Evolutionary conservation across 225 moss, liverwort and hornwort genomes (phyloP).

Genomic region (Polytrichum commune): DNA sequence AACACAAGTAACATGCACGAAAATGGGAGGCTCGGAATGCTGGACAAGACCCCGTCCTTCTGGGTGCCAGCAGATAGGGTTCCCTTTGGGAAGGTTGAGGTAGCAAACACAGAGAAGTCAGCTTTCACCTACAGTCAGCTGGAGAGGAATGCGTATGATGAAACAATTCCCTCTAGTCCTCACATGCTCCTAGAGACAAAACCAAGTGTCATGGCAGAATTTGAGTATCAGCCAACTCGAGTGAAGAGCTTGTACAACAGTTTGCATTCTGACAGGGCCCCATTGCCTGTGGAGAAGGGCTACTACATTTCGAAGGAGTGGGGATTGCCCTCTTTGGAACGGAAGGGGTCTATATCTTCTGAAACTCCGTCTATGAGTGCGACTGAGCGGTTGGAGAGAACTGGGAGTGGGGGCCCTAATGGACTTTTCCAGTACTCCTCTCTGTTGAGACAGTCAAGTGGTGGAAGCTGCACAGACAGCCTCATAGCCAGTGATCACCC

Average conservation of each 20-base stretch:
- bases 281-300: slow-evolving; percentile 7
- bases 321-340: slow-evolving; percentile 1
- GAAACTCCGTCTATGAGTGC: neutral
- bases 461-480: slow-evolving; percentile 27
- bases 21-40: slow-evolving; percentile 7
- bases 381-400: neutral
- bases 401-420: slow-evolving; percentile 16
- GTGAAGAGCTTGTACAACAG: slow-evolving; percentile 18
- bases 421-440: slow-evolving; percentile 12
- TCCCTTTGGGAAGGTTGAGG: slow-evolving; percentile 32
- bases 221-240: neutral
- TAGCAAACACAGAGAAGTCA: neutral
- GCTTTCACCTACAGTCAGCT: slow-evolving; percentile 23
- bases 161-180: neutral
- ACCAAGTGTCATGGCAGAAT: neutral
- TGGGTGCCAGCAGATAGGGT: slow-evolving; percentile 31
- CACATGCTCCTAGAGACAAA: slow-evolving; percentile 5
- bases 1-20: slow-evolving; percentile 18
- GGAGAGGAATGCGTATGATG: slow-evolving; percentile 29
- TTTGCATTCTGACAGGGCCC: slow-evolving; percentile 14
- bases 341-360: slow-evolving; percentile 9
- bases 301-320: neutral
- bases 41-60: slow-evolving; percentile 24
- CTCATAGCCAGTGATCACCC: slow-evolving; percentile 28
- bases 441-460: slow-evolving; percentile 22